Conservation (phyloP, 2,329 filamentous ascomycete species). For the Hirsutella thompsonii region DNA sequence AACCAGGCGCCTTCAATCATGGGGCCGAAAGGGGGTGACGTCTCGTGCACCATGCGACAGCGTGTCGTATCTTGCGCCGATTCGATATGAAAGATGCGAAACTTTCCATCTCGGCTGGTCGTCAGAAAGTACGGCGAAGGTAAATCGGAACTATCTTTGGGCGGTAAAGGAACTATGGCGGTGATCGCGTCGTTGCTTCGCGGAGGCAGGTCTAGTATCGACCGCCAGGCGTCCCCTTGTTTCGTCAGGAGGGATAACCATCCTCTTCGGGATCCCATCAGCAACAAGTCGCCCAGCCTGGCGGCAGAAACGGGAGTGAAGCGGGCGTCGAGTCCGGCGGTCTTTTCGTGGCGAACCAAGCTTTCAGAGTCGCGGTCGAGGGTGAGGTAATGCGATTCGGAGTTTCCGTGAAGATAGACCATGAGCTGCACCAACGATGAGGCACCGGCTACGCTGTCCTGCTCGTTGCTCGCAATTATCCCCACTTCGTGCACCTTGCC, state of each 20-base stretch:
- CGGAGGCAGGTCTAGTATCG: slow-evolving; percentile 21
- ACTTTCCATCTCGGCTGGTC: slow-evolving; percentile 65
- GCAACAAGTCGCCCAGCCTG: slow-evolving; percentile 24
- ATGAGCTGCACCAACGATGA: slow-evolving; percentile 20
- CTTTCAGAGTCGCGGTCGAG: slow-evolving; percentile 19
- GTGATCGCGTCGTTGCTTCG: slow-evolving; percentile 54
- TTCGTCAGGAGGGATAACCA: slow-evolving; percentile 24
- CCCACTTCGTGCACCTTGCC: slow-evolving; percentile 40
- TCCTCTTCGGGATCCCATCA: slow-evolving; percentile 43
- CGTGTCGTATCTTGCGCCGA: slow-evolving; percentile 7
- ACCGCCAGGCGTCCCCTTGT: slow-evolving; percentile 13
- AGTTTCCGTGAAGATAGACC: slow-evolving; percentile 31
- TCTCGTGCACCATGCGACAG: slow-evolving; percentile 49
- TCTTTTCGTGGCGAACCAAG: slow-evolving; percentile 14
- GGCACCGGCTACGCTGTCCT: background rate
- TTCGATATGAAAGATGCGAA: slow-evolving; percentile 46
- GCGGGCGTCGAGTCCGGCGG: slow-evolving; percentile 29
- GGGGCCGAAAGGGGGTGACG: slow-evolving; percentile 57
- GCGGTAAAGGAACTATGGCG: slow-evolving; percentile 38
- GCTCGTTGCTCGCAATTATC: slow-evolving; percentile 15
- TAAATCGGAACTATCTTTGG: slow-evolving; percentile 6
- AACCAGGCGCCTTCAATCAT: slow-evolving; percentile 66
- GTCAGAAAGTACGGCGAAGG: slow-evolving; percentile 44
- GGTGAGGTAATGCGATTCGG: slow-evolving; percentile 28
- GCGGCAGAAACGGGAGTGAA: slow-evolving; percentile 37